phyloP scores from a whole-genome alignment of 352 stramenopile genomes.

The Plasmopara halstedii region DNA sequence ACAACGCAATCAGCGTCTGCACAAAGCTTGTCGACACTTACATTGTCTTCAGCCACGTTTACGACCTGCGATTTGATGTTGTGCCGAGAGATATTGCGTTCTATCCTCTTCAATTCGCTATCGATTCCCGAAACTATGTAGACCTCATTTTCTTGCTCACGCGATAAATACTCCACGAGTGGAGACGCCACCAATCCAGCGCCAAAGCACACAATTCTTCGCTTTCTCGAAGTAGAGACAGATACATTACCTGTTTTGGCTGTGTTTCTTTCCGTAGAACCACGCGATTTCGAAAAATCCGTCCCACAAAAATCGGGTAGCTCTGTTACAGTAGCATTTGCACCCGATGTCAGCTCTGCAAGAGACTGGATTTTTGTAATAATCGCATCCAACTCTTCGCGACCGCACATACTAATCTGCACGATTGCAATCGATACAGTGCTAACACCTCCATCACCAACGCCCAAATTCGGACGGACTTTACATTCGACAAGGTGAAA shows the following conservation, averaged over 20 bases:
- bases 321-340: constrained; percentile 80
- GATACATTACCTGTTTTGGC: constrained; percentile 35
- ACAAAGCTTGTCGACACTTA: constrained; percentile 45
- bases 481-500: constrained; percentile 90
- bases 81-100: constrained; percentile 53
- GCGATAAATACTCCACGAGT: constrained; percentile 82
- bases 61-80: constrained; percentile 72
- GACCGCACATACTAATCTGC: constrained; percentile 71
- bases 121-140: constrained; percentile 70
- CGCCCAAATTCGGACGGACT: constrained; percentile 75
- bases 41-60: constrained; percentile 54
- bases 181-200: constrained; percentile 76
- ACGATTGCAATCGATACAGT: constrained; percentile 70
- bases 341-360: constrained; percentile 72
- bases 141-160: constrained; percentile 59
- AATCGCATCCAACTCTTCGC: constrained; percentile 74
- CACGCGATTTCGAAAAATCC: constrained; percentile 66
- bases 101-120: constrained; percentile 59
- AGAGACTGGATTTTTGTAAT: constrained; percentile 82
- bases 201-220: constrained; percentile 84
- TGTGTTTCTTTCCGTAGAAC: constrained; percentile 44
- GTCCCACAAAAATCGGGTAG: constrained; percentile 70
- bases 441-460: constrained; percentile 9
- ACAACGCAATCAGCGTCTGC: constrained; percentile 90
- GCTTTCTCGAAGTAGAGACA: constrained; percentile 53